phyloP scores from a whole-genome alignment of 495 filamentous ascomycete species.

The Aspergillus indologenus region DNA sequence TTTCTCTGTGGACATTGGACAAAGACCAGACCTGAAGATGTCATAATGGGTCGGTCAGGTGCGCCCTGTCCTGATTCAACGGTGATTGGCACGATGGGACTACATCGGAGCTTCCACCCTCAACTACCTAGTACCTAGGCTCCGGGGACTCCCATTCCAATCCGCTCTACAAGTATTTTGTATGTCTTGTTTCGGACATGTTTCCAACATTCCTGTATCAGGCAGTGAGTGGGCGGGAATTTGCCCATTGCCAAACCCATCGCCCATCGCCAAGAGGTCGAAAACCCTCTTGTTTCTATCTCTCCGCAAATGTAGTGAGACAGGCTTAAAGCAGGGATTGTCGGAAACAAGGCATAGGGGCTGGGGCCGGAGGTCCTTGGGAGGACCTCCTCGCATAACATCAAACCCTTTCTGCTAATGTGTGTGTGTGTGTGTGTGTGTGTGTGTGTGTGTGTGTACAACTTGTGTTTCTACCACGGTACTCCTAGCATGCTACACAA shows the following conservation, averaged over 20 bases:
- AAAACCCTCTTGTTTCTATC: neutral
- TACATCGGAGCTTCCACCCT: neutral
- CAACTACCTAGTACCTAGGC: no score
- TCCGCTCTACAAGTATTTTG: neutral
- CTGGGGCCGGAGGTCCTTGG: neutral
- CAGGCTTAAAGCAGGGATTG: constrained; percentile 3
- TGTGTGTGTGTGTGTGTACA: neutral
- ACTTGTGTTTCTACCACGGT: neutral
- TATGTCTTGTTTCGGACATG: neutral
- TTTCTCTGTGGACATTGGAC: neutral
- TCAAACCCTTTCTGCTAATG: neutral
- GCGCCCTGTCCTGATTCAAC: neutral
- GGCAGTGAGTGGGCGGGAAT: neutral
- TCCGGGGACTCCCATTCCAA: neutral
- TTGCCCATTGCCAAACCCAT: constrained; percentile 5
- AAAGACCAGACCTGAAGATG: neutral
- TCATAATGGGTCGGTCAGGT: neutral
- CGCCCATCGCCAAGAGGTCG: constrained; percentile 4
- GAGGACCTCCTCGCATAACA: constrained; percentile 5
- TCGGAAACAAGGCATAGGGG: constrained; percentile 1
- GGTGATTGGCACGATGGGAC: neutral
- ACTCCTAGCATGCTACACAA: neutral
- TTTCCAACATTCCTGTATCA: constrained; percentile 10
- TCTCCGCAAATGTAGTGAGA: neutral
- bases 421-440: no score